A percentile compares a stretch with the other conserved stretches of the same genome.
Conservation (phyloP, 352 stramenopile species). For the Pythium scleroteichum region DNA sequence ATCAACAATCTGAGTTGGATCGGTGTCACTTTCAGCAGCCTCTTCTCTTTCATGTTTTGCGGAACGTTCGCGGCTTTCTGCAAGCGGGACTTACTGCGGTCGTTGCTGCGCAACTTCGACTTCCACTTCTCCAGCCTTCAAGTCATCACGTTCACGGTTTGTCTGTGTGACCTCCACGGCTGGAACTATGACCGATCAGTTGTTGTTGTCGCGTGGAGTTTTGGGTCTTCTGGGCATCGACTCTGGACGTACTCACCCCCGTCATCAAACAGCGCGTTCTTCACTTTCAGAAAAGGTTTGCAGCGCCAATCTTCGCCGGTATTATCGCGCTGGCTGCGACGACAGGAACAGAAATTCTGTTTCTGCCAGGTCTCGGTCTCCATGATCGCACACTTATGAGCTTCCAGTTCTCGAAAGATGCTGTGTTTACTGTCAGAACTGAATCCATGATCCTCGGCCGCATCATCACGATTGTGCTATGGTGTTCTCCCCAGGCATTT, state of each 20-base stretch:
- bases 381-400: slow-evolving; percentile 8
- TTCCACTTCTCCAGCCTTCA: slow-evolving; percentile 5
- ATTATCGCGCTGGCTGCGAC: neutral
- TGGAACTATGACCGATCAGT: slow-evolving; percentile 4
- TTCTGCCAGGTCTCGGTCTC: neutral
- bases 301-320: neutral
- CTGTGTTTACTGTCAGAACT: slow-evolving; percentile 1
- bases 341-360: neutral
- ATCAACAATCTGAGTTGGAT: neutral
- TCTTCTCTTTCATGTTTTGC: slow-evolving; percentile 8
- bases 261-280: slow-evolving; percentile 8
- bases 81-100: slow-evolving; percentile 15
- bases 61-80: slow-evolving; percentile 10
- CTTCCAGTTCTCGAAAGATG: neutral
- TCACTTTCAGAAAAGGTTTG: slow-evolving; percentile 9
- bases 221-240: slow-evolving; percentile 7
- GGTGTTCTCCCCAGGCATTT: no score
- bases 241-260: slow-evolving; percentile 8
- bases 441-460: no score
- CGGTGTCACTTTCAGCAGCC: neutral
- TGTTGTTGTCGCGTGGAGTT: slow-evolving; percentile 1
- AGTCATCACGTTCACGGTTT: neutral
- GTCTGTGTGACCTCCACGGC: slow-evolving; percentile 7
- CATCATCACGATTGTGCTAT: no score
- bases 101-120: slow-evolving; percentile 22